phyloP scores from a whole-genome alignment of 192 early-diverging fungal genomes.

The Coemansia sp. region DNA sequence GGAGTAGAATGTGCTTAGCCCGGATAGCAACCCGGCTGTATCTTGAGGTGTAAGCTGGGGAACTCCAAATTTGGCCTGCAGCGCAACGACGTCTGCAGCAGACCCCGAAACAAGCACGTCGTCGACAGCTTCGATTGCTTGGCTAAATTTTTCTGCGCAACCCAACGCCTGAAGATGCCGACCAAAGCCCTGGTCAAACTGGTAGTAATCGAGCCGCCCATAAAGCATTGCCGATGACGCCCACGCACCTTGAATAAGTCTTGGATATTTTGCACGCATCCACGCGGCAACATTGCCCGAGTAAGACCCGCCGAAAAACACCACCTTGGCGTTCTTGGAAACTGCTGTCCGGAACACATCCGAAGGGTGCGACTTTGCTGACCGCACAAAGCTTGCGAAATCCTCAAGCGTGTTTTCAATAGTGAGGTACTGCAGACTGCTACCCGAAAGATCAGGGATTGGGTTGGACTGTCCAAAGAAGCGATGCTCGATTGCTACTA shows the following conservation, averaged over 20 bases:
- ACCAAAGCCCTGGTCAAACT: conserved; percentile 57
- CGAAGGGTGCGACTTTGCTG: conserved; percentile 12
- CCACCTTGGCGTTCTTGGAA: conserved; percentile 52
- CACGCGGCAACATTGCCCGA: conserved; percentile 72
- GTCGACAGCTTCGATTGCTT: conserved; percentile 47
- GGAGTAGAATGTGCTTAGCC: conserved; percentile 21
- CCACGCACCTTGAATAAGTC: conserved; percentile 64
- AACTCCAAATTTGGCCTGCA: conserved; percentile 33
- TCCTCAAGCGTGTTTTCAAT: conserved; percentile 40
- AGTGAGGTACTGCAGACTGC: conserved; percentile 30
- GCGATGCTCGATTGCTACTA: conserved; percentile 61
- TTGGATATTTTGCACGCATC: conserved; percentile 65
- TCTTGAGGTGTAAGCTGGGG: conserved; percentile 29
- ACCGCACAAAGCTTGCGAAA: conserved; percentile 31
- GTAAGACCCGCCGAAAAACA: conserved; percentile 72
- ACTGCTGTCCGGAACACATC: conserved; percentile 15
- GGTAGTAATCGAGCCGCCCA: conserved; percentile 58
- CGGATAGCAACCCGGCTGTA: conserved; percentile 27
- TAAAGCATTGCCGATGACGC: conserved; percentile 69
- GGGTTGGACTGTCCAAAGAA: conserved; percentile 61
- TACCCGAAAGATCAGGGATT: conserved; percentile 36
- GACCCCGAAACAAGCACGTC: conserved; percentile 33
- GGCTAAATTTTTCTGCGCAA: conserved; percentile 26
- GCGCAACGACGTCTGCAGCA: background rate
- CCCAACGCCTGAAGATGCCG: conserved; percentile 35